These are phyloP conservation scores for Zasmidium citrigriseum DNA, from an alignment of 2,329 filamentous ascomycete genomes.

Conservation along the genomic window DNA sequence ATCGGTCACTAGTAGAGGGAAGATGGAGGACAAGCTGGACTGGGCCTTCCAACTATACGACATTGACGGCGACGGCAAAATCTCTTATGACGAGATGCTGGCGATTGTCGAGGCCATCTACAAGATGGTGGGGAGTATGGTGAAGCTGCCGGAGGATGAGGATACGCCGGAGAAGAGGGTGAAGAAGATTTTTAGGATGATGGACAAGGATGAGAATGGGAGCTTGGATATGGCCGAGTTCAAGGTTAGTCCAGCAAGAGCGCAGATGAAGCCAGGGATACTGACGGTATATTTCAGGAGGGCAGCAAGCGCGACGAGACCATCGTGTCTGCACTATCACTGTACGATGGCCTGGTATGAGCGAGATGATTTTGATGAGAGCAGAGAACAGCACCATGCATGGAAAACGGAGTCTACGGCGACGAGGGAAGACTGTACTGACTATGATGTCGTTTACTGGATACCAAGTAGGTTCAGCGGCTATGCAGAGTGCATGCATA, in stretches of 20 bases:
- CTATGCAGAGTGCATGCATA: too few species aligned
- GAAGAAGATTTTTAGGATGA: conserved; percentile 98
- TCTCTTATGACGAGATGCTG: conserved; percentile 98
- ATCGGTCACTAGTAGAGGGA: conserved; percentile 93
- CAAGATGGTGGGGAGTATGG: conserved; percentile 99
- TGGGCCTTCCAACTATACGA: conserved; percentile 99
- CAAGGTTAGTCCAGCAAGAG: conserved; percentile 53
- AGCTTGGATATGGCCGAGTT: conserved; percentile 97
- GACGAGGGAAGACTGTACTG: neutral
- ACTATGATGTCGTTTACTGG: neutral
- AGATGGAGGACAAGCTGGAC: conserved; percentile 99
- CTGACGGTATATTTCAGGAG: conserved; percentile 53
- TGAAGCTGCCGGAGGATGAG: conserved; percentile 97
- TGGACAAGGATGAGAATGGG: conserved; percentile 99
- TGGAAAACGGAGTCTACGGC: neutral
- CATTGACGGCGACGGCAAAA: conserved; percentile 98
- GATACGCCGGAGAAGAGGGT: conserved; percentile 99
- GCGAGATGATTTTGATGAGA: neutral
- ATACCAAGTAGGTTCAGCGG: neutral
- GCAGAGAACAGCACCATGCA: neutral
- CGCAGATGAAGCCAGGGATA: neutral
- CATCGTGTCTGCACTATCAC: conserved; percentile 91
- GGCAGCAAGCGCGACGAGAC: conserved; percentile 98
- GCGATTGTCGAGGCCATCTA: conserved; percentile 99
- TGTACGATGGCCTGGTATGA: conserved; percentile 88